Evolutionary conservation across 352 stramenopile species (phyloP).

Genomic region (Plasmopara viticola): DNA sequence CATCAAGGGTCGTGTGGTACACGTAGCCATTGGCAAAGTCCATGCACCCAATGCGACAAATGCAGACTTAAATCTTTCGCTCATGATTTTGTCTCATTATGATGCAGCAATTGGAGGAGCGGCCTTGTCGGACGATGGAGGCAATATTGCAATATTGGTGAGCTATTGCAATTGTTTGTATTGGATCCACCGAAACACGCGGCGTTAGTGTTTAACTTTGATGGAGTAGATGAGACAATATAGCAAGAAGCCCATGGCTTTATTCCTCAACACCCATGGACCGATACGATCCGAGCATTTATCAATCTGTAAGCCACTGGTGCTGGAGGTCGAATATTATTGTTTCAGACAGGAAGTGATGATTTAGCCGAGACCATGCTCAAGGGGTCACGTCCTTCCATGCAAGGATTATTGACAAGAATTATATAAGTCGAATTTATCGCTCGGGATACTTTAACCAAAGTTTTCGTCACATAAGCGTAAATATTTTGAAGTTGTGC

Average conservation of each 20-base stretch:
- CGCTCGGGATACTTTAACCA: slow-evolving; percentile 47
- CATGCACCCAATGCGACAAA: slow-evolving; percentile 34
- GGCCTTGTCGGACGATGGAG: slow-evolving; percentile 65
- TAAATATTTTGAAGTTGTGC: slow-evolving; percentile 82
- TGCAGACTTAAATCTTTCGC: slow-evolving; percentile 36
- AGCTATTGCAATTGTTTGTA: slow-evolving; percentile 45
- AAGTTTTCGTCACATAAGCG: slow-evolving; percentile 76
- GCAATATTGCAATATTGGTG: slow-evolving; percentile 78
- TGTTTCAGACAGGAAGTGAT: slow-evolving; percentile 77
- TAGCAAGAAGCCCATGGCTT: slow-evolving; percentile 74
- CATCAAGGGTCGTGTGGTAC: slow-evolving; percentile 68
- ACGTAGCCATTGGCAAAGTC: slow-evolving; percentile 82
- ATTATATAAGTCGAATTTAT: slow-evolving; percentile 60
- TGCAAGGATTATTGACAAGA: slow-evolving; percentile 73
- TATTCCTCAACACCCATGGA: slow-evolving; percentile 77
- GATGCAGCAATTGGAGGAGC: slow-evolving; percentile 66
- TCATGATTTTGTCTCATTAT: slow-evolving; percentile 78
- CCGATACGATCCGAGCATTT: slow-evolving; percentile 56
- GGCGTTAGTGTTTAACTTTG: slow-evolving; percentile 79
- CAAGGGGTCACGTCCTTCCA: slow-evolving; percentile 65
- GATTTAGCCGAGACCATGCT: slow-evolving; percentile 58
- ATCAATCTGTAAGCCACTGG: slow-evolving; percentile 75
- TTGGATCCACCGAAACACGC: slow-evolving; percentile 37
- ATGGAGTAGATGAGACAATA: slow-evolving; percentile 74
- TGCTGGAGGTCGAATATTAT: slow-evolving; percentile 58